A percentile compares a stretch with the other conserved stretches of the same genome.
phyloP scores from a whole-genome alignment of 2,329 filamentous ascomycete genomes.

The Fusarium setosum region DNA sequence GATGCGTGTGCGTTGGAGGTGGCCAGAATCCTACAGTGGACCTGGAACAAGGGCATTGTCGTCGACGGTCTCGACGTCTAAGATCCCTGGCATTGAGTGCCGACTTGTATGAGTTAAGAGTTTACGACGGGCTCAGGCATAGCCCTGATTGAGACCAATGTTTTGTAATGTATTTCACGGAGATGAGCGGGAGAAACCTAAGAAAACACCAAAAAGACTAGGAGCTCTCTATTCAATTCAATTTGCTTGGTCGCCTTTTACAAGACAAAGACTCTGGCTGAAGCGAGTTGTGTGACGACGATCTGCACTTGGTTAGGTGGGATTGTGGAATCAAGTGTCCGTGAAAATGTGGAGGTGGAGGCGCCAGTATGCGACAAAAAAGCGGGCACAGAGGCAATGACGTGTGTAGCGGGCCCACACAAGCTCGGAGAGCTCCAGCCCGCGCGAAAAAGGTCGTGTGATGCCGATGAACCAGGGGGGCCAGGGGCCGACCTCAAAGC shows the following conservation, averaged over 20 bases:
- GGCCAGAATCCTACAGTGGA: constrained; percentile 81
- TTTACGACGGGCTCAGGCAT: constrained; percentile 36
- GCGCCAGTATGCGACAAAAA: constrained; percentile 17
- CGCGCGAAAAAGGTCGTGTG: constrained; percentile 32
- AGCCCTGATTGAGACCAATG: constrained; percentile 39
- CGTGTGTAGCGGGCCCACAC: constrained; percentile 41
- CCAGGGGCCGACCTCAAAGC: constrained; percentile 19
- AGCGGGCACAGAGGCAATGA: constrained; percentile 30
- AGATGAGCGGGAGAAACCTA: constrained; percentile 41
- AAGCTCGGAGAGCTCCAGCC: constrained; percentile 44
- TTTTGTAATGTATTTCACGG: constrained; percentile 41
- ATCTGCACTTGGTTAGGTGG: neutral
- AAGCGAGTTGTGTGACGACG: neutral
- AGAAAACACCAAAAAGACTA: constrained; percentile 43
- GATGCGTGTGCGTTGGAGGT: constrained; percentile 82
- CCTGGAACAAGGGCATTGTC: constrained; percentile 87
- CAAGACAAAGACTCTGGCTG: neutral
- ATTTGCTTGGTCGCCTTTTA: constrained; percentile 35
- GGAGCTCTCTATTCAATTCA: constrained; percentile 44
- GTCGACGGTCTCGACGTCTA: constrained; percentile 89
- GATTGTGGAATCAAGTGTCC: constrained; percentile 10
- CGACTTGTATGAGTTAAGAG: constrained; percentile 40
- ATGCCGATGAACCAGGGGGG: constrained; percentile 36
- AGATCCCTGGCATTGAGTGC: constrained; percentile 46
- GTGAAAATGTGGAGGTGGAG: constrained; percentile 42